Conservation (phyloP, 257 asterid genomes). For the Hygrophila difformis region DNA sequence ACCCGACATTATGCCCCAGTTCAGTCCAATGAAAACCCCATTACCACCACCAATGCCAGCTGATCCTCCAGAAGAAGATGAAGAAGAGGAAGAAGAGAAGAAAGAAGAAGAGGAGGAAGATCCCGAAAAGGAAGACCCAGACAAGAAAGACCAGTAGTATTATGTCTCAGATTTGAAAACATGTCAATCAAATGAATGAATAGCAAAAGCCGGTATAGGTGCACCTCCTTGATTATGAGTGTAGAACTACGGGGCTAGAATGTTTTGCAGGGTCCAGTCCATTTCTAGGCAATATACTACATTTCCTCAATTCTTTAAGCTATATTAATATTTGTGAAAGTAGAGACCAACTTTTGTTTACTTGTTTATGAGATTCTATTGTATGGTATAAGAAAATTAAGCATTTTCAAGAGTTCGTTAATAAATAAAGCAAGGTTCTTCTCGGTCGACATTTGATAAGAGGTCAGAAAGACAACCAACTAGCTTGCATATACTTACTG, state of each 20-base stretch:
- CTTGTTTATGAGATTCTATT: too few species aligned
- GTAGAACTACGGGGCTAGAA: too few species aligned
- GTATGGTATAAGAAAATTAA: too few species aligned
- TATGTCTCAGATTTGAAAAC: background rate
- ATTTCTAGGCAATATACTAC: constrained; percentile 11
- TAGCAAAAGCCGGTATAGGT: background rate
- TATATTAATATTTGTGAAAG: too few species aligned
- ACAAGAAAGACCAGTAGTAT: constrained; percentile 22
- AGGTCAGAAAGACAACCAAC: too few species aligned
- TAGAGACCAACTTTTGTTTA: too few species aligned
- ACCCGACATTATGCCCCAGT: constrained; percentile 61
- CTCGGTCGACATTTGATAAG: too few species aligned
- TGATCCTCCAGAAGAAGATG: constrained; percentile 52
- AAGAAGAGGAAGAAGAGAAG: constrained; percentile 48
- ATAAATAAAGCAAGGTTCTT: too few species aligned
- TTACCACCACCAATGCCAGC: constrained; percentile 51
- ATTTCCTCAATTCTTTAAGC: background rate
- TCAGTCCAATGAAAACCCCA: constrained; percentile 80
- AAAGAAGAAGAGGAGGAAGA: constrained; percentile 42
- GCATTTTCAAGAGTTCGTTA: too few species aligned
- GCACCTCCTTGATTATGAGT: background rate
- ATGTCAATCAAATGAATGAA: background rate
- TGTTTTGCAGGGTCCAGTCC: constrained; percentile 9
- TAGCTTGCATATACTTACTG: too few species aligned
- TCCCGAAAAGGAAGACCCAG: constrained; percentile 37